Evolutionary conservation across 371 early-diverging fungal genomes (phyloP).

Genomic region (Batrachochytrium dendrobatidis): DNA sequence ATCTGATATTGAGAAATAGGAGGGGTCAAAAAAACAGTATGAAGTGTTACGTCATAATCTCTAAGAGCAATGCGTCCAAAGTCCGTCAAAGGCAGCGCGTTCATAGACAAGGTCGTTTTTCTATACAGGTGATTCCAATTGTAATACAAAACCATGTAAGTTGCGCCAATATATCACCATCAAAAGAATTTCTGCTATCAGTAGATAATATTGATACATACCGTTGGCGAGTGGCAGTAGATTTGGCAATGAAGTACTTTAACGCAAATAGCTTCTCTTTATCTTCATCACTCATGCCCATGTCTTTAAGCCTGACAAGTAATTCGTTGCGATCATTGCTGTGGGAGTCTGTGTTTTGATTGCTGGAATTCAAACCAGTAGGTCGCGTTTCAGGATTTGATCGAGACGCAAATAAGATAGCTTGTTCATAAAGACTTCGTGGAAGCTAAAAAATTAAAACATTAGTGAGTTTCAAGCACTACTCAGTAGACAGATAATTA

Average conservation of each 20-base stretch:
- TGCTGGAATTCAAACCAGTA: neutral
- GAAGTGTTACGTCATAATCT: slow-evolving; percentile 58
- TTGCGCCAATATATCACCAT: too few relatives aligned
- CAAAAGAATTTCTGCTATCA: too few relatives aligned
- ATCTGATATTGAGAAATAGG: too few relatives aligned
- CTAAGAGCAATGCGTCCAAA: slow-evolving; percentile 39
- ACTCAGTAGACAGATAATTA: neutral
- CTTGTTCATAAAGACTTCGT: slow-evolving; percentile 32
- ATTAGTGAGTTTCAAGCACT: neutral
- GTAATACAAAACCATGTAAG: too few relatives aligned
- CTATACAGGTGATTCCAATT: too few relatives aligned
- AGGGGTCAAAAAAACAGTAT: slow-evolving; percentile 64
- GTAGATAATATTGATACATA: too few relatives aligned
- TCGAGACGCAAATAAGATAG: slow-evolving; percentile 21
- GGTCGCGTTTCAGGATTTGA: neutral
- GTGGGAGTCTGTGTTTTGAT: neutral
- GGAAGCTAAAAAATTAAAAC: slow-evolving; percentile 16
- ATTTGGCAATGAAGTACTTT: slow-evolving; percentile 72
- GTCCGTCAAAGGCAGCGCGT: neutral
- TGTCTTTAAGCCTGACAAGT: slow-evolving; percentile 49
- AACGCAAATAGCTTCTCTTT: slow-evolving; percentile 62
- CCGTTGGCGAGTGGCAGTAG: slow-evolving; percentile 26
- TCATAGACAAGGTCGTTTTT: neutral
- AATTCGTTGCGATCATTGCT: slow-evolving; percentile 17
- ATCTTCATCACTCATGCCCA: slow-evolving; percentile 75